Percentiles rank a stretch among this genome's conserved stretches.
Conservation (phyloP, 768 basidiomycete genomes). For the Tephrocybe sp. region DNA sequence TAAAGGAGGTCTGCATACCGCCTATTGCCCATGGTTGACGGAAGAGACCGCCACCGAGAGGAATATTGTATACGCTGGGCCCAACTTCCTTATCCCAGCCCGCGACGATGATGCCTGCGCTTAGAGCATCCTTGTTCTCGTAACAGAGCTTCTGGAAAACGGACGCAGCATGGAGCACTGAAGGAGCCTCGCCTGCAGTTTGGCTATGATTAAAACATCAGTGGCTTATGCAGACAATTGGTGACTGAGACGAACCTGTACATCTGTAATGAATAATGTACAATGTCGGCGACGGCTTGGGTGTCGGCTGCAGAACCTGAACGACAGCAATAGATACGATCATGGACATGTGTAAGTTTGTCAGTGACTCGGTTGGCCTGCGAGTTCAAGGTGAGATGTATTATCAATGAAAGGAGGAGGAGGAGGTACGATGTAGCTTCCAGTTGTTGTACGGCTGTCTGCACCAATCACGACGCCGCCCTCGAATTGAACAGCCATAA, state of each 20-base stretch:
- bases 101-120: constrained; percentile 95
- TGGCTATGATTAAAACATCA: constrained; percentile 34
- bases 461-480: constrained; percentile 96
- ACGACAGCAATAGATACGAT: constrained; percentile 98
- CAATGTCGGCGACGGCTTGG: constrained; percentile 91
- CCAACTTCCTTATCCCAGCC: constrained; percentile 95
- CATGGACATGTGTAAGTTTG: constrained; percentile 95
- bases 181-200: constrained; percentile 59
- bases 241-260: constrained; percentile 47
- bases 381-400: constrained; percentile 1
- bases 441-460: constrained; percentile 95
- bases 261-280: constrained; percentile 80
- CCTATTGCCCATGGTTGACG: constrained; percentile 99
- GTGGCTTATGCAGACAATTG: not conserved
- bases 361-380: constrained; percentile 98
- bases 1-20: constrained; percentile 46
- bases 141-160: constrained; percentile 89
- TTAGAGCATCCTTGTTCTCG: constrained; percentile 84
- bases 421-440: constrained; percentile 84
- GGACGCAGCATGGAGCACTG: constrained; percentile 80
- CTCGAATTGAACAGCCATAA: constrained; percentile 98
- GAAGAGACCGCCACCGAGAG: constrained; percentile 95
- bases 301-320: constrained; percentile 98
- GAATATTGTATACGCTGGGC: constrained; percentile 95
- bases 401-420: not conserved